phyloP scores from a whole-genome alignment of 306 rosid genomes.

The Vigna nakashimae region DNA sequence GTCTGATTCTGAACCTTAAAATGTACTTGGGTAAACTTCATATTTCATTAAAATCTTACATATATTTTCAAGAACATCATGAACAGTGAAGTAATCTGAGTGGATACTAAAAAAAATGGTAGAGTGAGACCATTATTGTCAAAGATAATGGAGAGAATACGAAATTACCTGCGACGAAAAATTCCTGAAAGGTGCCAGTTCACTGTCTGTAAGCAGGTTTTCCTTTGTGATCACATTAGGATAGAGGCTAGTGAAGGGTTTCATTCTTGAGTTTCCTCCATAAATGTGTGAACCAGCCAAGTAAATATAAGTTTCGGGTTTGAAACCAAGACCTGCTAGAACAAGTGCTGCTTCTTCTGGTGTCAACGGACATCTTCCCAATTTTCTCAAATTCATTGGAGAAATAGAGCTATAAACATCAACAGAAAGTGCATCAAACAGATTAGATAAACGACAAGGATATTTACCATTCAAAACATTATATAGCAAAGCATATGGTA shows the following conservation, averaged over 20 bases:
- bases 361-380: conserved; percentile 91
- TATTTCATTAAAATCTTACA: not conserved
- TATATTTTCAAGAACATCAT: not conserved
- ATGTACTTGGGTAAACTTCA: not conserved
- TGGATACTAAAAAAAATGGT: not conserved
- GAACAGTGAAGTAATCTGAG: not conserved
- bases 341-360: conserved; percentile 98
- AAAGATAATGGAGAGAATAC: not conserved
- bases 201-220: conserved; percentile 68
- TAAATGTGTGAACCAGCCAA: conserved; percentile 88
- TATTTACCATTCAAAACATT: not conserved
- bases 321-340: conserved; percentile 84
- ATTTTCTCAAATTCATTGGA: conserved; percentile 66
- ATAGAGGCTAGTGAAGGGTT: conserved; percentile 75
- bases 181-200: conserved; percentile 84
- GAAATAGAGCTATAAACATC: conserved; percentile 56
- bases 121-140: not conserved
- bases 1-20: not conserved
- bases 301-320: conserved; percentile 73
- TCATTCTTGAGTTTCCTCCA: conserved; percentile 79
- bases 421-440: conserved; percentile 26
- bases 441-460: not conserved
- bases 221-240: conserved; percentile 93
- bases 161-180: conserved; percentile 86
- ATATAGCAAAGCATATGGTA: conserved; percentile 5